Base-by-base conservation (phyloP, 1,284 basidiomycete genomes). In the Apiotrichum sp. region DNA sequence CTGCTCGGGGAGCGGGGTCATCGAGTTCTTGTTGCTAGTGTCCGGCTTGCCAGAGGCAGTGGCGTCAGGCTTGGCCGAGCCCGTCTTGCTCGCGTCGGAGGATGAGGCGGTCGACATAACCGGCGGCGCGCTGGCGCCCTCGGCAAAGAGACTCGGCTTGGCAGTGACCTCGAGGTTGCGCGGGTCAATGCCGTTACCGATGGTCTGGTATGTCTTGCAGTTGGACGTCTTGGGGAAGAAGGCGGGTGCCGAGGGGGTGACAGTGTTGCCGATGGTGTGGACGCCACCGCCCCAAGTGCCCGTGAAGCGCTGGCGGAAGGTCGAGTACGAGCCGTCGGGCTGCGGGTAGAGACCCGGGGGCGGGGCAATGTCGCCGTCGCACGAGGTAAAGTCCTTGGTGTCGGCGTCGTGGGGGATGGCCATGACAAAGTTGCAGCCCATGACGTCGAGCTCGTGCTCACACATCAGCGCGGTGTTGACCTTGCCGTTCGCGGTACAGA, bases 221-320 rank as follows among this genome's bases (percentile, higher is more conserved):
- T 75, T 74, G 52, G 73, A 75, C 9, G 70, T 69, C 7, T 7
- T 13, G 13, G 75, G 75, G 55, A 58, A 68, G 62, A 62, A 69
- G 22, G 64, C 65, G 43, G 65, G 65, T 39, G 63, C 61, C 14
- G 56, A 56, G 22, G 71, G 71, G 38, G 71, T 72, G 43, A 68
- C 65, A 35, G 66, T 69, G 56, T 70, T 64, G 39, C 71, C 69
- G 39, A 72, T 68, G 49, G 69, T 71, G 47, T 62, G 70, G 45
- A 43, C 9, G 14, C 42, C 66, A 13, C 58, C 62, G 58, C 52
- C 46, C 43, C 58, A 57, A 36, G 70, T 66, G 50, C 70, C 70
- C 16, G 73, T 74, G 69, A 72, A 74, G 64, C 73, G 65, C 63
- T 74, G 74, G 47, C 67, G 59, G 61, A 74, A 76, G 36, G 74